A percentile compares a stretch with the other conserved stretches of the same genome.
Evolutionary conservation across 495 filamentous ascomycete genomes (phyloP).

Genomic region (Parathielavia hyrcaniae): DNA sequence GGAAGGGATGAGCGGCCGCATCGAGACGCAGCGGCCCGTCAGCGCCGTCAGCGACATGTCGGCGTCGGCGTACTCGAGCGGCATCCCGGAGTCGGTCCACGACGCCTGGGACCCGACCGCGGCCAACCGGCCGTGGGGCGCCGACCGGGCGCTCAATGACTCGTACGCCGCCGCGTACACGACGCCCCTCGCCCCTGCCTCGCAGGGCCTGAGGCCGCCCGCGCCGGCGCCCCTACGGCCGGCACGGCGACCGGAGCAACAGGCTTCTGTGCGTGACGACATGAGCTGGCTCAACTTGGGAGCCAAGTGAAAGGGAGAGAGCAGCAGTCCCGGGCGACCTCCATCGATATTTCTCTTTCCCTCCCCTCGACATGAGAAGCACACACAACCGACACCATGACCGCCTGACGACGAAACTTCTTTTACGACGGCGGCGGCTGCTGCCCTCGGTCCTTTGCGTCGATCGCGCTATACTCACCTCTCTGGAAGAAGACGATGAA

Average conservation of each 20-base stretch:
- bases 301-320: constrained; percentile 16
- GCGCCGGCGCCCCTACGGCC: constrained; percentile 29
- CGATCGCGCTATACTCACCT: not conserved
- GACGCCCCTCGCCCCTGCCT: constrained; percentile 34
- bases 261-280: constrained; percentile 38
- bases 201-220: constrained; percentile 25
- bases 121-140: constrained; percentile 39
- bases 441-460: not conserved
- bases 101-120: constrained; percentile 48
- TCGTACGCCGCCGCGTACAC: constrained; percentile 48
- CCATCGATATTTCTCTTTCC: not conserved
- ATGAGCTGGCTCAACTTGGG: constrained; percentile 74
- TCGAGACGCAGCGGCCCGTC: constrained; percentile 48
- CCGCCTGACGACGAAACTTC: not conserved
- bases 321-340: not conserved
- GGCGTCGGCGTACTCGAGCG: constrained; percentile 53
- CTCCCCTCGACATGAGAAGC: not conserved
- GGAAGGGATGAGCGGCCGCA: constrained; percentile 56
- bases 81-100: constrained; percentile 49
- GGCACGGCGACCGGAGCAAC: constrained; percentile 26
- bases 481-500: not conserved
- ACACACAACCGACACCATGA: not conserved
- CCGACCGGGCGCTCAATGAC: constrained; percentile 52
- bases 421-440: not conserved
- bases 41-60: constrained; percentile 45